A percentile compares a stretch with the other conserved stretches of the same genome.
phyloP scores from a whole-genome alignment of 1,284 basidiomycete species.

The Trametes polyzona region DNA sequence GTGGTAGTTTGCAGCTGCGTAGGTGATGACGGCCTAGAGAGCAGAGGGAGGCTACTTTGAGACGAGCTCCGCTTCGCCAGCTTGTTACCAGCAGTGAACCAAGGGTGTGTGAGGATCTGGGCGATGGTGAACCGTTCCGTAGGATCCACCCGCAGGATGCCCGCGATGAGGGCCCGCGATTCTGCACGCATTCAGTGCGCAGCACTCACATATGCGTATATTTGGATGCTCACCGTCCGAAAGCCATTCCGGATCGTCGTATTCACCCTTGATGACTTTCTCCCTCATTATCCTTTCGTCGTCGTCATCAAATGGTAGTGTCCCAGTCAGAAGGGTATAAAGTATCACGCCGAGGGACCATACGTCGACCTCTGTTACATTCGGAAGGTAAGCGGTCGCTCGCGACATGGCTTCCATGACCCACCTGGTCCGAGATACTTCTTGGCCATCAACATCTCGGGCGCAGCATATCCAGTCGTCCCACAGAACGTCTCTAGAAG shows the following conservation, averaged over 20 bases:
- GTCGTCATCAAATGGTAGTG: slow-evolving; percentile 97
- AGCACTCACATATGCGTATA: not conserved
- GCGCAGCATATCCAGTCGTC: slow-evolving; percentile 94
- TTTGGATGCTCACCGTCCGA: slow-evolving; percentile 64
- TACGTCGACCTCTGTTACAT: slow-evolving; percentile 83
- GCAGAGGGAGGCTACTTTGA: slow-evolving; percentile 33
- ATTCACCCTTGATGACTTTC: slow-evolving; percentile 87
- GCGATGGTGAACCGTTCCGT: slow-evolving; percentile 79
- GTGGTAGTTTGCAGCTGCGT: slow-evolving; percentile 27
- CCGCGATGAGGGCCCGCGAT: slow-evolving; percentile 77
- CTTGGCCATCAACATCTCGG: slow-evolving; percentile 91
- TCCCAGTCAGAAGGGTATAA: slow-evolving; percentile 92
- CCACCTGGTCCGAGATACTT: slow-evolving; percentile 89
- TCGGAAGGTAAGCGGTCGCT: slow-evolving; percentile 19
- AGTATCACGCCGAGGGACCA: slow-evolving; percentile 98
- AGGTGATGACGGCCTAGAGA: slow-evolving; percentile 32
- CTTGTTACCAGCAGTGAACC: slow-evolving; percentile 67
- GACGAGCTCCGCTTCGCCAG: slow-evolving; percentile 33
- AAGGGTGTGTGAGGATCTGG: slow-evolving; percentile 86
- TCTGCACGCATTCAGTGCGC: slow-evolving; percentile 54
- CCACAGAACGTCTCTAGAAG: slow-evolving; percentile 97
- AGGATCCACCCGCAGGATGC: slow-evolving; percentile 83
- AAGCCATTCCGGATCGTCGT: slow-evolving; percentile 91
- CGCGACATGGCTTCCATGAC: slow-evolving; percentile 37
- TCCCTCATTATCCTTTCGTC: slow-evolving; percentile 89